Evolutionary conservation across 1,284 basidiomycete genomes (phyloP), one percentile per base, ranked within the genome.

Genomic region (Rhodotorula sp.): DNA sequence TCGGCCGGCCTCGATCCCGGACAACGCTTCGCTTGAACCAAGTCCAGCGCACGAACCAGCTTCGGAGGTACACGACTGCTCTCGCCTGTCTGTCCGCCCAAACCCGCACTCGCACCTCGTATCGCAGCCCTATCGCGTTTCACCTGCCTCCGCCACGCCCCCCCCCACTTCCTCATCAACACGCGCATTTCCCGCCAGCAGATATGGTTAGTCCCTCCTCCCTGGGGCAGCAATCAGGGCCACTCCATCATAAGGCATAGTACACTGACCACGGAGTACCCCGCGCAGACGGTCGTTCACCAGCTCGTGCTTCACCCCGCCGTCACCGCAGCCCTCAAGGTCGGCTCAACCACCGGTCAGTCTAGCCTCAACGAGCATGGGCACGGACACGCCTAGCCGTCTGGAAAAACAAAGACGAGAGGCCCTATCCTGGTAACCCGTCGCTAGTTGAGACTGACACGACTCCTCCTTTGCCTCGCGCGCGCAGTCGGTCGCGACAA

Each of bases 271-370:
- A 47, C 7, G 2, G 10, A 23, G 43, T 23, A 16, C 15, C 49
- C 31, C 52, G 3, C 49, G 21, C 67, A 75, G 74, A 70, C 75
- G 20, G 68, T 74, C 64, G 69, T 73, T 5, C 76, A 77, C 58
- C 91, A 93, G 79, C 79, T 94, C 75, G 85, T 97, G 72, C 86
- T 97, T 56, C 92, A 96, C 79, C 94, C 94, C 16, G 83, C 86
- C 20, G 85, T 93, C 60, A 89, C 90, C 58, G 87, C 90, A 78
- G 83, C 87, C 26, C 83, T 97, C 79, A 92, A 90, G 79, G 87
- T 92, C 58, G 87, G 89, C 59, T 86, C 86, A 57, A 93, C 92
- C 2, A 95, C 91, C 21, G 79, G 79, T 77, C 23, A 46, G 78
- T 74, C 21, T 15, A 10, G 10, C 51, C 39, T 59, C 26, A 43